phyloP scores from a whole-genome alignment of 2,329 filamentous ascomycete genomes.

The Phialemonium atrogriseum region DNA sequence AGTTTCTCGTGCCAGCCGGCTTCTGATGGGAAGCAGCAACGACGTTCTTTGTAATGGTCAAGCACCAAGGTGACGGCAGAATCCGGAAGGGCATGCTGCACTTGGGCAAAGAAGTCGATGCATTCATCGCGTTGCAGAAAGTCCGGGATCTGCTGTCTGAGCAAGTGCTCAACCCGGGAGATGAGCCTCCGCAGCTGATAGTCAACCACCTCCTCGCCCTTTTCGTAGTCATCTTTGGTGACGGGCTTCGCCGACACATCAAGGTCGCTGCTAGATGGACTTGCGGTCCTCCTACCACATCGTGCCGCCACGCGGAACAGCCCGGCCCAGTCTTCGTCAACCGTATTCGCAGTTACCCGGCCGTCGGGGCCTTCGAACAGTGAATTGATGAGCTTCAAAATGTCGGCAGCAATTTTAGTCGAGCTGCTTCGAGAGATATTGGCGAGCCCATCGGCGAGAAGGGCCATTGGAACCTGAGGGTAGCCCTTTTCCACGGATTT shows the following conservation, averaged over 20 bases:
- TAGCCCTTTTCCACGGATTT: conserved; percentile 53
- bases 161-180: conserved; percentile 39
- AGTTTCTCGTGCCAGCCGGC: conserved; percentile 59
- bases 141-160: conserved; percentile 36
- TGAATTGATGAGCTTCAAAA: conserved; percentile 45
- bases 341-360: conserved; percentile 45
- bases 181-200: conserved; percentile 37
- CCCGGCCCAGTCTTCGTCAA: conserved; percentile 58
- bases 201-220: conserved; percentile 29
- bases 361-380: conserved; percentile 45
- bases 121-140: conserved; percentile 59
- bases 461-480: conserved; percentile 48
- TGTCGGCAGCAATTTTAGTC: conserved; percentile 34
- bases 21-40: conserved; percentile 65
- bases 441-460: conserved; percentile 49
- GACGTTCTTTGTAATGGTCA: conserved; percentile 59
- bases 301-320: conserved; percentile 51
- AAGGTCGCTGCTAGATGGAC: conserved; percentile 9
- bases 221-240: conserved; percentile 19
- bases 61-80: conserved; percentile 56
- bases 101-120: conserved; percentile 56
- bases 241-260: conserved; percentile 13
- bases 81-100: conserved; percentile 56
- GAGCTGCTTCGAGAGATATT: conserved; percentile 39
- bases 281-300: conserved; percentile 35